Evolutionary conservation across 192 early-diverging fungal genomes (phyloP).

Genomic region (Linnemannia hyalina): DNA sequence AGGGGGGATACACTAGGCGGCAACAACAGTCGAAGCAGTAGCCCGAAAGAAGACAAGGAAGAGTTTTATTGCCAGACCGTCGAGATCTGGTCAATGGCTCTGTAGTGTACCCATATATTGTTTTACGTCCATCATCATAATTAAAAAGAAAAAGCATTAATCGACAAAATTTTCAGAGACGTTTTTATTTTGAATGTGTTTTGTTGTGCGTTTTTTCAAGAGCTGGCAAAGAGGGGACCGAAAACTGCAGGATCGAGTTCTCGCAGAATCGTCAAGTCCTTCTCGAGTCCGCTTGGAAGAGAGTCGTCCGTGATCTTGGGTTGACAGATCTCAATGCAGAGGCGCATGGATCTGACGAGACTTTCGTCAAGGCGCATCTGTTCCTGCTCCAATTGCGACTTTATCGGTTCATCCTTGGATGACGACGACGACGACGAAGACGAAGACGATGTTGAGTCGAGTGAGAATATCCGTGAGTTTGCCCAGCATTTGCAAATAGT

Average conservation of each 20-base stretch:
- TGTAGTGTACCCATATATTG: constrained; percentile 11
- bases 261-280: constrained; percentile 19
- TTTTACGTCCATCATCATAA: neutral
- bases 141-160: neutral
- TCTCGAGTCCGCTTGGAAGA: constrained; percentile 12
- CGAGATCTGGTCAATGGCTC: constrained; percentile 46
- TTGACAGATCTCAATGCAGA: constrained; percentile 21
- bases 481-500: constrained; percentile 46
- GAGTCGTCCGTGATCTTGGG: neutral
- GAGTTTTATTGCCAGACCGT: constrained; percentile 55
- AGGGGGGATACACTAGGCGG: neutral
- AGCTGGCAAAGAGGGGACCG: constrained; percentile 18
- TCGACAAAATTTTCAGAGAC: neutral
- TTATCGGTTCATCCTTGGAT: neutral
- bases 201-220: neutral
- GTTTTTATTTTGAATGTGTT: neutral
- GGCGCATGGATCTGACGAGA: constrained; percentile 13
- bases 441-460: neutral
- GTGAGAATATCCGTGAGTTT: constrained; percentile 38
- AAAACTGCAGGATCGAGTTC: constrained; percentile 33
- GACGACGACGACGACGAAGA: neutral
- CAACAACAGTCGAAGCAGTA: constrained; percentile 20
- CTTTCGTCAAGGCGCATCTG: constrained; percentile 27
- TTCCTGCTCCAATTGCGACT: neutral
- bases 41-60: constrained; percentile 38